Evolutionary conservation across 2,329 filamentous ascomycete species (phyloP).

Genomic region (Sphaerulina populicola): DNA sequence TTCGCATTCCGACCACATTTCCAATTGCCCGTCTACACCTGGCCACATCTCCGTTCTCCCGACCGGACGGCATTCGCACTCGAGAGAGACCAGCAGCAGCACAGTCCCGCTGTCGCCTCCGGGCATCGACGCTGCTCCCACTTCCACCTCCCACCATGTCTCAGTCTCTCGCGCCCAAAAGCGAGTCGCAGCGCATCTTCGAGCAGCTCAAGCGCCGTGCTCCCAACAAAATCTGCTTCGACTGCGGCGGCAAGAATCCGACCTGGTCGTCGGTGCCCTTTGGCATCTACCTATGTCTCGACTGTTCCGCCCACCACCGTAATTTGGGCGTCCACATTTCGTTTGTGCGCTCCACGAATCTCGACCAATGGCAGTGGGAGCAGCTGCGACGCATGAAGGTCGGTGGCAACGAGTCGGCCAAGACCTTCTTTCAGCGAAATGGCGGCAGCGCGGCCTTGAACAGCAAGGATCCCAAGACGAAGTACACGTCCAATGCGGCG

Average conservation of each 20-base stretch:
- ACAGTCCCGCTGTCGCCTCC: not conserved
- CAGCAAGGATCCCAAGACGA: conserved; percentile 93
- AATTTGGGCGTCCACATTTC: conserved; percentile 98
- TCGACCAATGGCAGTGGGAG: conserved; percentile 99
- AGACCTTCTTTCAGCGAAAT: conserved; percentile 96
- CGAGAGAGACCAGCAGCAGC: too few species aligned
- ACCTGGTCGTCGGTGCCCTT: conserved; percentile 91
- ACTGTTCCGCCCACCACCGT: conserved; percentile 93
- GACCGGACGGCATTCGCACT: too few species aligned
- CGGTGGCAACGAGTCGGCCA: conserved; percentile 93
- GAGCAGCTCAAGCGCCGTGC: conserved; percentile 92
- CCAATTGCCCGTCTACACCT: too few species aligned
- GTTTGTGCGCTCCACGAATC: conserved; percentile 95
- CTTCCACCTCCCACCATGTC: conserved; percentile 39
- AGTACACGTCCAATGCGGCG: conserved; percentile 89
- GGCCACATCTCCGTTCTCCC: too few species aligned
- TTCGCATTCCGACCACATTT: too few species aligned
- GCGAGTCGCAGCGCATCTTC: conserved; percentile 94
- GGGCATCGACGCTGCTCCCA: not conserved
- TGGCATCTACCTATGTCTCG: conserved; percentile 94
- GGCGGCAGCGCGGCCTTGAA: conserved; percentile 87
- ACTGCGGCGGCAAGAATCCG: conserved; percentile 94
- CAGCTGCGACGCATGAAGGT: conserved; percentile 97
- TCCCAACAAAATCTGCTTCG: conserved; percentile 98
- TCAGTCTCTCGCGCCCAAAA: conserved; percentile 63